These are phyloP conservation scores for Quambalaria eucalypti DNA, from an alignment of 1,284 basidiomycete genomes.

Conservation along the genomic window DNA sequence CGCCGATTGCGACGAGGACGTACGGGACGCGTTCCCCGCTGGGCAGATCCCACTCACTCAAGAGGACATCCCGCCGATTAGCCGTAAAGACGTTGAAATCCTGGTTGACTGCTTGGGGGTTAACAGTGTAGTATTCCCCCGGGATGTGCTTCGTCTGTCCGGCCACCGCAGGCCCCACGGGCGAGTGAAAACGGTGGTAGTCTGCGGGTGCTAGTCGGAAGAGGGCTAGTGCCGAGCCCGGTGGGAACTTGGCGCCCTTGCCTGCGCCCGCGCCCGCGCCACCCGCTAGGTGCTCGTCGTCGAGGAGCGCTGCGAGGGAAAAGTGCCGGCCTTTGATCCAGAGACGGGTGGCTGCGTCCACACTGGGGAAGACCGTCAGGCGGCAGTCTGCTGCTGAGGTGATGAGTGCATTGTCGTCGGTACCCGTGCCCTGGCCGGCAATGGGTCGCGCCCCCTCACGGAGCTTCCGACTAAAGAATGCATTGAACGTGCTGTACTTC, in stretches of 20 bases:
- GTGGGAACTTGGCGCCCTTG: slow-evolving; percentile 20
- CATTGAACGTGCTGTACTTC: slow-evolving; percentile 77
- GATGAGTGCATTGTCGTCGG: slow-evolving; percentile 64
- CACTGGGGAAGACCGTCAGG: slow-evolving; percentile 80
- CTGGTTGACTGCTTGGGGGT: slow-evolving; percentile 24
- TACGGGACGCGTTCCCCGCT: not conserved
- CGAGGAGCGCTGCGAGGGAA: slow-evolving; percentile 67
- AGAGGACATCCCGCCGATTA: slow-evolving; percentile 25
- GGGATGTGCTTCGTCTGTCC: slow-evolving; percentile 5
- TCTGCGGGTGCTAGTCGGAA: slow-evolving; percentile 18
- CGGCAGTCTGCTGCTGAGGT: slow-evolving; percentile 88
- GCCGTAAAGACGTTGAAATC: slow-evolving; percentile 38
- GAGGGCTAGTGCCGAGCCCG: slow-evolving; percentile 62
- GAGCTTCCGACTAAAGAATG: slow-evolving; percentile 85
- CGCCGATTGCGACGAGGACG: slow-evolving; percentile 14
- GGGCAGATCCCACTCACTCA: slow-evolving; percentile 23
- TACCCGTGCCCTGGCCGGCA: slow-evolving; percentile 51
- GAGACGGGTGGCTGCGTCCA: slow-evolving; percentile 70
- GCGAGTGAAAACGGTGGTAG: slow-evolving; percentile 28
- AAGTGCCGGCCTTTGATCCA: slow-evolving; percentile 99
- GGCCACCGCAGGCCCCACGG: slow-evolving; percentile 47
- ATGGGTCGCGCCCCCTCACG: slow-evolving; percentile 72
- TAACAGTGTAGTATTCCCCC: slow-evolving; percentile 18
- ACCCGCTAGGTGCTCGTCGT: slow-evolving; percentile 47
- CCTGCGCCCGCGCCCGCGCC: too few relatives aligned